Percentiles rank a stretch among this genome's conserved stretches.
phyloP scores from a whole-genome alignment of 2,329 filamentous ascomycete species.

The Knufia petricola region DNA sequence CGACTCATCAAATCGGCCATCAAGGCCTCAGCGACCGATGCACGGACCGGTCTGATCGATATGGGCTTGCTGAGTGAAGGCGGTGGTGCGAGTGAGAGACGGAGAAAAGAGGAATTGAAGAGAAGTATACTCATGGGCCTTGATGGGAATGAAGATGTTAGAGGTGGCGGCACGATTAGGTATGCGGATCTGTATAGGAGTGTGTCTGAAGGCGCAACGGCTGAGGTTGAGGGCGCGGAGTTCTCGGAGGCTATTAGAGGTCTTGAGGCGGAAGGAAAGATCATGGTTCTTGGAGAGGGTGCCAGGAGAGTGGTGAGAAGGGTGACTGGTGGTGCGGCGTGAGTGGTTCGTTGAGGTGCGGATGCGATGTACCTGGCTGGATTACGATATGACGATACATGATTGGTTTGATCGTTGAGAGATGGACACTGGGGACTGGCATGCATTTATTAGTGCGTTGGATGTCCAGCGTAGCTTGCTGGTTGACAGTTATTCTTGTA shows the following conservation, averaged over 20 bases:
- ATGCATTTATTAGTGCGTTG: no score
- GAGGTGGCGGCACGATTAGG: slow-evolving; percentile 53
- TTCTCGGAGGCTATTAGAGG: slow-evolving; percentile 71
- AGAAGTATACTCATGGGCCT: slow-evolving; percentile 62
- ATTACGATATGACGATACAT: background rate
- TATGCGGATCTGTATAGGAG: slow-evolving; percentile 68
- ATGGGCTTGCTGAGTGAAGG: slow-evolving; percentile 94
- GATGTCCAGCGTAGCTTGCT: no score
- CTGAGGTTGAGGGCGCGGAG: slow-evolving; percentile 64
- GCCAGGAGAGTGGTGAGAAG: slow-evolving; percentile 71
- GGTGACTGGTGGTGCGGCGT: slow-evolving; percentile 44
- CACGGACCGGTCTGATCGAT: slow-evolving; percentile 83
- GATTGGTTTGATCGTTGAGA: background rate
- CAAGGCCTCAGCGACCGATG: slow-evolving; percentile 94
- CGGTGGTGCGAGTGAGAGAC: slow-evolving; percentile 78
- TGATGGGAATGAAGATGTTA: slow-evolving; percentile 53
- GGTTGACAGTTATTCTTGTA: no score
- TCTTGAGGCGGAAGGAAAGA: slow-evolving; percentile 73
- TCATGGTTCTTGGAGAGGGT: slow-evolving; percentile 77
- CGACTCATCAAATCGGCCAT: slow-evolving; percentile 87
- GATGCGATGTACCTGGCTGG: background rate
- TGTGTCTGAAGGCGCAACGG: slow-evolving; percentile 60
- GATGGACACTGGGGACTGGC: no score
- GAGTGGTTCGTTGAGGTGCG: background rate
- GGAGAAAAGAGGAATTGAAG: slow-evolving; percentile 75